A percentile compares a stretch with the other conserved stretches of the same genome.
phyloP scores from a whole-genome alignment of 106 monocot species.

The Dioscorea alata region DNA sequence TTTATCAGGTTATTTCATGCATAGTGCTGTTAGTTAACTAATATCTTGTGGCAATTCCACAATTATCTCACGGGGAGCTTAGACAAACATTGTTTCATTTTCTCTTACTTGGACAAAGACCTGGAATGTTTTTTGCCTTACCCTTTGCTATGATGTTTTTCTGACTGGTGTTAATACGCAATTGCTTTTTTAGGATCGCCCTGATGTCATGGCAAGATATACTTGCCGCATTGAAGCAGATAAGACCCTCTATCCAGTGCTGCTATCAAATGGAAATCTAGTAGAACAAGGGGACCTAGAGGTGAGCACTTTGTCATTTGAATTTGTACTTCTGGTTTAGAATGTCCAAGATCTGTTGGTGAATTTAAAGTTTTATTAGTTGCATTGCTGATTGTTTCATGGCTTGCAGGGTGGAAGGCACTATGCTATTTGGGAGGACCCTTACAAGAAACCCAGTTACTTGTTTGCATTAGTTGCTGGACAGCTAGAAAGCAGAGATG shows the following conservation, averaged over 20 bases:
- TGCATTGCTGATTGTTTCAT: neutral
- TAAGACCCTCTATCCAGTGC: slow-evolving; percentile 77
- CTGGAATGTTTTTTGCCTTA: too few relatives aligned
- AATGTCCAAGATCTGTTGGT: neutral
- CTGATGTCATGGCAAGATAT: slow-evolving; percentile 96
- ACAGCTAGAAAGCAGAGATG: slow-evolving; percentile 84
- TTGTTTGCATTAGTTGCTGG: slow-evolving; percentile 98
- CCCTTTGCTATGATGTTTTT: too few relatives aligned
- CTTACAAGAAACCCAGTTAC: slow-evolving; percentile 91
- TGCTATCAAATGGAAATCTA: slow-evolving; percentile 95
- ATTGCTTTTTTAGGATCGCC: slow-evolving; percentile 63
- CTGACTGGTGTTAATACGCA: slow-evolving; percentile 1
- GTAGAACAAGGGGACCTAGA: slow-evolving; percentile 78
- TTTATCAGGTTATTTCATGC: slow-evolving; percentile 65
- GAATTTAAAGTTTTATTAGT: neutral
- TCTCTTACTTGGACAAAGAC: too few relatives aligned
- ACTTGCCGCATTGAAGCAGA: slow-evolving; percentile 95
- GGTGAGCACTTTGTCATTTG: slow-evolving; percentile 25
- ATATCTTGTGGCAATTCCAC: too few relatives aligned
- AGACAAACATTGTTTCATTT: too few relatives aligned
- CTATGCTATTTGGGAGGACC: slow-evolving; percentile 93
- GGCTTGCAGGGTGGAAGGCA: slow-evolving; percentile 75
- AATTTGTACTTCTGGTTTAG: neutral
- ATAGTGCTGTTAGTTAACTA: neutral
- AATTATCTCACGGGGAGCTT: too few relatives aligned